Percentiles rank a stretch among this genome's conserved stretches.
These are phyloP conservation scores for Croton setiger DNA, from an alignment of 441 rosid species.

Conservation along the genomic window DNA sequence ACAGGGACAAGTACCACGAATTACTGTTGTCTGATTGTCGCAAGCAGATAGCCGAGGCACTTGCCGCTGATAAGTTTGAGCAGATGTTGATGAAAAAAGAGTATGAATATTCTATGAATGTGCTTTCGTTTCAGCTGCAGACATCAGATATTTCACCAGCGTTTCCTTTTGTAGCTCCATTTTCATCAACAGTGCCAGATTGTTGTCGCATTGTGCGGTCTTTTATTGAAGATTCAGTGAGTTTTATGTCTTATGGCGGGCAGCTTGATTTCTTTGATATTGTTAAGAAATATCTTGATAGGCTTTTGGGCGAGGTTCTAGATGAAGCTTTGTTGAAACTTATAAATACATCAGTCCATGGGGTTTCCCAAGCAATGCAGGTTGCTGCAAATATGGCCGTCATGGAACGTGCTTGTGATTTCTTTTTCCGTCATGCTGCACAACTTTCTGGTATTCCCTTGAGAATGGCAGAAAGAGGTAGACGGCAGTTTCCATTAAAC, in stretches of 20 bases:
- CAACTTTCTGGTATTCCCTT: constrained; percentile 91
- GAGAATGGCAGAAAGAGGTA: constrained; percentile 89
- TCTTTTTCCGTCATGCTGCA: constrained; percentile 91
- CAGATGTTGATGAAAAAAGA: constrained; percentile 98
- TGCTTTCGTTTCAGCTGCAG: constrained; percentile 91
- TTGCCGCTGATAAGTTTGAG: constrained; percentile 87
- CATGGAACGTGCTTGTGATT: constrained; percentile 94
- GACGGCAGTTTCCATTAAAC: constrained; percentile 86
- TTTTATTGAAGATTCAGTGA: constrained; percentile 93
- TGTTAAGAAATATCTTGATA: constrained; percentile 86
- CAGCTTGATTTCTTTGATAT: constrained; percentile 91
- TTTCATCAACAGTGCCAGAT: constrained; percentile 90
- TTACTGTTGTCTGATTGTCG: constrained; percentile 84
- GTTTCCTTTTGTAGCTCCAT: constrained; percentile 88
- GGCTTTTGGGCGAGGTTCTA: constrained; percentile 79
- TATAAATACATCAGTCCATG: constrained; percentile 68
- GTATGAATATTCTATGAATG: constrained; percentile 95
- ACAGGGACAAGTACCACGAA: constrained; percentile 92
- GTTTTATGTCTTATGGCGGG: constrained; percentile 93
- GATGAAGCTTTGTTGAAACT: constrained; percentile 83
- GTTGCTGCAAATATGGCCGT: constrained; percentile 97
- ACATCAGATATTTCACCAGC: constrained; percentile 84
- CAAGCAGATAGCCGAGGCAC: constrained; percentile 85
- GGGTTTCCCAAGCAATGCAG: constrained; percentile 96
- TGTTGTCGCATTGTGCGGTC: constrained; percentile 94